A percentile compares a stretch with the other conserved stretches of the same genome.
These are phyloP conservation scores for Emergomyces orientalis DNA, from an alignment of 2,329 filamentous ascomycete genomes.

Conservation along the genomic window DNA sequence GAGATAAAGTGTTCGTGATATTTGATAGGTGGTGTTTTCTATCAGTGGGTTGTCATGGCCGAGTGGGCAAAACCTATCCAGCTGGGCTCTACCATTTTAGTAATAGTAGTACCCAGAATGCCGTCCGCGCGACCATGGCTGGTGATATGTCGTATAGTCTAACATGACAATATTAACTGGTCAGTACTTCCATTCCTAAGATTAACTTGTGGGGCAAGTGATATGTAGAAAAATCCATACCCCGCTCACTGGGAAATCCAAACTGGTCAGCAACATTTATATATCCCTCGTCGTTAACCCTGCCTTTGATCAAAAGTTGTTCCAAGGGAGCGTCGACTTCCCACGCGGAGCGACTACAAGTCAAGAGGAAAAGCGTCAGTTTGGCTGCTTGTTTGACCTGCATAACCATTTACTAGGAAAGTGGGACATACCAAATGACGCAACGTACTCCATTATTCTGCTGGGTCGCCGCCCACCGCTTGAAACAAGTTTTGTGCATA, in stretches of 20 bases:
- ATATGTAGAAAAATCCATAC: slow-evolving; percentile 22
- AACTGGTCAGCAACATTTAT: slow-evolving; percentile 37
- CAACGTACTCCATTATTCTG: slow-evolving; percentile 28
- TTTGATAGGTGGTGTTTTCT: neutral
- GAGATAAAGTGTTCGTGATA: neutral
- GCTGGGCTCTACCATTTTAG: neutral
- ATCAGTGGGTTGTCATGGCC: neutral
- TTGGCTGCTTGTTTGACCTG: neutral
- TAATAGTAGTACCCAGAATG: slow-evolving; percentile 19
- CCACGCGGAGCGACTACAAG: slow-evolving; percentile 35
- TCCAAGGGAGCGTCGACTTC: slow-evolving; percentile 22
- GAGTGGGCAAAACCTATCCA: no score
- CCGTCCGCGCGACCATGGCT: slow-evolving; percentile 26
- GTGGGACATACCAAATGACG: slow-evolving; percentile 36
- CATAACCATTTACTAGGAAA: neutral
- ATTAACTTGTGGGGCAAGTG: neutral
- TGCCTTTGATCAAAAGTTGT: slow-evolving; percentile 23
- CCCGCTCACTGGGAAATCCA: slow-evolving; percentile 32
- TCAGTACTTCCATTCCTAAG: slow-evolving; percentile 1
- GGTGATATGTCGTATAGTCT: slow-evolving; percentile 38
- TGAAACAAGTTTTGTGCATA: slow-evolving; percentile 50
- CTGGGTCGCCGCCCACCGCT: slow-evolving; percentile 40
- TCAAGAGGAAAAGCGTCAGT: neutral
- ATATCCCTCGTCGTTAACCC: slow-evolving; percentile 33
- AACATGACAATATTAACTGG: slow-evolving; percentile 1